Percentiles rank a stretch among this genome's conserved stretches.
These are phyloP conservation scores for Xylariales sp. DNA, from an alignment of 2,329 filamentous ascomycete genomes.

Conservation along the genomic window DNA sequence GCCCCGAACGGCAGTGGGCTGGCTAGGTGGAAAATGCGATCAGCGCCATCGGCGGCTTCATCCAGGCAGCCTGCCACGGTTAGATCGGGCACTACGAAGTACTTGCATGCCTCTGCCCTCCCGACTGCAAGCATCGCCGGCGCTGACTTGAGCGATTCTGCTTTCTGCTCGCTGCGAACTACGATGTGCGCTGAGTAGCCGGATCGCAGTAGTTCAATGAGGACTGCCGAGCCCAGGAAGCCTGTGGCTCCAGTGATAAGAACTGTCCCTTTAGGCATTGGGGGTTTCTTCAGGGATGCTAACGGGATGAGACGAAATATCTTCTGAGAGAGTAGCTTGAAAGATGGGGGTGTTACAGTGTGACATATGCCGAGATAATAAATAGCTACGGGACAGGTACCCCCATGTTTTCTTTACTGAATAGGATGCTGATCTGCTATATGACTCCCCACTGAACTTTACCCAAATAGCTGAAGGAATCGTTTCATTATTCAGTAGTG, in stretches of 20 bases:
- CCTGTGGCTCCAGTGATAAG: slow-evolving; percentile 5
- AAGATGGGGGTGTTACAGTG: too few species aligned
- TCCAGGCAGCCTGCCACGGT: slow-evolving; percentile 3
- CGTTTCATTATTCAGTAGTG: too few species aligned
- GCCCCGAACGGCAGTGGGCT: slow-evolving; percentile 1
- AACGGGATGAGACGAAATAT: too few species aligned
- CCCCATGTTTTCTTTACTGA: too few species aligned
- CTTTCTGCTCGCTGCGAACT: slow-evolving; percentile 1
- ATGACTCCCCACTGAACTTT: too few species aligned
- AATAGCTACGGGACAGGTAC: too few species aligned
- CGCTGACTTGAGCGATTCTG: not conserved
- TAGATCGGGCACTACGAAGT: slow-evolving; percentile 6
- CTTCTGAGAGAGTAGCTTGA: too few species aligned
- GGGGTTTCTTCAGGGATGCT: too few species aligned
- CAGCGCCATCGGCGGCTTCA: not conserved
- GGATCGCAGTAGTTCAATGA: not conserved
- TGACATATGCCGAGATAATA: too few species aligned
- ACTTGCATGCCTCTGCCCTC: not conserved
- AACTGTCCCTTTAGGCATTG: slow-evolving; percentile 5
- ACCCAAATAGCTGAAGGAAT: too few species aligned
- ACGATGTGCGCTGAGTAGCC: slow-evolving; percentile 5
- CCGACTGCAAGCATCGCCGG: not conserved
- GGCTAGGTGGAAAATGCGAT: slow-evolving; percentile 2
- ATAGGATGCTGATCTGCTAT: too few species aligned
- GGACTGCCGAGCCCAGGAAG: slow-evolving; percentile 2